Conservation (phyloP, 495 filamentous ascomycete species). For the Oidiodendron maius region DNA sequence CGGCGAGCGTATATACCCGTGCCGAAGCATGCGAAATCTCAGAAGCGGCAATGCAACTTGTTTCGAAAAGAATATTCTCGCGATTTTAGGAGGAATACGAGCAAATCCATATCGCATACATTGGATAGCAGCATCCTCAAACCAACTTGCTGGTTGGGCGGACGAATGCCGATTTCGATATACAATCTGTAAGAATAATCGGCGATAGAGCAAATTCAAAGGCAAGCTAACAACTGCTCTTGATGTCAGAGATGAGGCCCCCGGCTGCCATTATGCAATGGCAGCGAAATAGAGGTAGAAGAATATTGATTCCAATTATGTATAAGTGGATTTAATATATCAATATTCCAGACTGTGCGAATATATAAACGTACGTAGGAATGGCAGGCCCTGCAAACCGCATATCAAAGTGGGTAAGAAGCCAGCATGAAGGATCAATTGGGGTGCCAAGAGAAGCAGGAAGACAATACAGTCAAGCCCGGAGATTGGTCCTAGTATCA, state of each 20-base stretch:
- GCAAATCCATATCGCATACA: constrained; percentile 74
- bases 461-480: constrained; percentile 69
- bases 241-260: not conserved
- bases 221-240: constrained; percentile 52
- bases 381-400: constrained; percentile 57
- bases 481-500: constrained; percentile 61
- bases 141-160: constrained; percentile 56
- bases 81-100: constrained; percentile 57
- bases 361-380: constrained; percentile 47
- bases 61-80: constrained; percentile 71
- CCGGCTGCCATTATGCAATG: too few relatives aligned
- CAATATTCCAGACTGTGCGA: too few relatives aligned
- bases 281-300: not conserved
- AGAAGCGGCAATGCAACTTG: constrained; percentile 64
- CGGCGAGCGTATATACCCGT: constrained; percentile 56
- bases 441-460: constrained; percentile 55
- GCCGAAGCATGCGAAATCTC: constrained; percentile 64
- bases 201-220: constrained; percentile 47
- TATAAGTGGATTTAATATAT: too few relatives aligned
- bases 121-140: constrained; percentile 68
- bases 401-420: constrained; percentile 47
- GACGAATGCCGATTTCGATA: constrained; percentile 52
- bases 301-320: too few relatives aligned
- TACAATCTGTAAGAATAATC: constrained; percentile 40
- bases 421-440: constrained; percentile 57